phyloP scores from a whole-genome alignment of 257 asterid genomes.

The Coffea eugenioides region DNA sequence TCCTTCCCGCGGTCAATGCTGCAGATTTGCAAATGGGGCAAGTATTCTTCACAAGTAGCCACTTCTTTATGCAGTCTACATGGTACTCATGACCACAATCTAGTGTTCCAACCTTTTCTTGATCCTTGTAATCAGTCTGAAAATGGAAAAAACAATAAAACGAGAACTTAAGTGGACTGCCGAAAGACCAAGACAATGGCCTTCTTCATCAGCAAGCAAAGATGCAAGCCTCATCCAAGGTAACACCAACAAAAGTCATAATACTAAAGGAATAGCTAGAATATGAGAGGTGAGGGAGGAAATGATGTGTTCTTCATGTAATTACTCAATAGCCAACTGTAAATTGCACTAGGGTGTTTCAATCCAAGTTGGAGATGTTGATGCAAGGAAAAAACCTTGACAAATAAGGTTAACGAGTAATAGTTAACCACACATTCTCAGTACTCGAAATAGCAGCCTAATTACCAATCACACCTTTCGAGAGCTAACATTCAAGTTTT shows the following conservation, averaged over 20 bases:
- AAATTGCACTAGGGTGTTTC: background rate
- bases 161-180: background rate
- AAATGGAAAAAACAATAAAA: background rate
- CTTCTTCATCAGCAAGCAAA: background rate
- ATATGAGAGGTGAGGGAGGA: background rate
- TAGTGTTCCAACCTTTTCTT: conserved; percentile 50
- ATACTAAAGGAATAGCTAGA: background rate
- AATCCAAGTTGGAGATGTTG: background rate
- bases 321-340: background rate
- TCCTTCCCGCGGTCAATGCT: conserved; percentile 44
- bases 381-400: background rate
- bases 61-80: conserved; percentile 59
- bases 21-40: conserved; percentile 77
- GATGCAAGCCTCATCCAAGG: background rate
- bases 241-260: too few species aligned
- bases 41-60: conserved; percentile 61
- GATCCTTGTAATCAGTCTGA: conserved; percentile 52
- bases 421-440: background rate
- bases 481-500: background rate
- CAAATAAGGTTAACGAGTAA: background rate
- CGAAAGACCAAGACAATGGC: background rate
- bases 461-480: background rate
- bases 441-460: background rate
- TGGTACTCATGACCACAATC: conserved; percentile 80
- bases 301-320: conserved; percentile 1